phyloP scores from a whole-genome alignment of 2,329 filamentous ascomycete genomes.

The Colletotrichum eleusines region DNA sequence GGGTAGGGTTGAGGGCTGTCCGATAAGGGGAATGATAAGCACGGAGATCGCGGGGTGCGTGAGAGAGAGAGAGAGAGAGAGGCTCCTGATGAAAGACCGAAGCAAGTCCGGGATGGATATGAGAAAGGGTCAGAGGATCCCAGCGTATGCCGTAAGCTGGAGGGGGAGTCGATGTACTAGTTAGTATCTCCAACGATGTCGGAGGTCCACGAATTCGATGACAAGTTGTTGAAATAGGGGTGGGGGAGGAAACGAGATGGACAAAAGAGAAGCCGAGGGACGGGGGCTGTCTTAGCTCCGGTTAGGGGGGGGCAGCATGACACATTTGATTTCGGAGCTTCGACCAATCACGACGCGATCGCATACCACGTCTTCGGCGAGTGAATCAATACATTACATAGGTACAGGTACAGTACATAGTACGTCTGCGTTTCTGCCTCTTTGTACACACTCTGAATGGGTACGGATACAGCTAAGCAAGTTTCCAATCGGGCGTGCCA shows the following conservation, averaged over 20 bases:
- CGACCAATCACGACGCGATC: conserved; percentile 35
- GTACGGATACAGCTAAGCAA: no score
- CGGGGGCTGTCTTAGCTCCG: conserved; percentile 32
- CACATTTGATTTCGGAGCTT: conserved; percentile 34
- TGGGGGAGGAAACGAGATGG: not conserved
- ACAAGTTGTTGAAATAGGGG: not conserved
- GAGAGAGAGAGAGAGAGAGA: not conserved
- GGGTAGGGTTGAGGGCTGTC: conserved; percentile 38
- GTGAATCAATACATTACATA: not conserved
- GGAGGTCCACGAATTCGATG: not conserved
- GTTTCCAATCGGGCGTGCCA: no score
- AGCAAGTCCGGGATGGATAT: not conserved
- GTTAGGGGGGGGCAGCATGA: conserved; percentile 22
- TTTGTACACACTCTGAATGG: no score
- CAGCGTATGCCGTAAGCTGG: not conserved
- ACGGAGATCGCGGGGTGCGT: conserved; percentile 28
- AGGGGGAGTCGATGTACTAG: not conserved
- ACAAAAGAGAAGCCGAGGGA: not conserved
- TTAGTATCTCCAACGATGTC: not conserved
- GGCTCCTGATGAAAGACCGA: conserved; percentile 9
- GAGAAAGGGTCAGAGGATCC: no score
- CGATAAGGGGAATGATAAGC: conserved; percentile 34
- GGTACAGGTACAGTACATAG: no score
- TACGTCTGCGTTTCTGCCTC: no score
- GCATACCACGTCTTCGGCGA: conserved; percentile 31